A percentile compares a stretch with the other conserved stretches of the same genome.
phyloP scores from a whole-genome alignment of 192 early-diverging fungal species.

The Coemansia sp. region DNA sequence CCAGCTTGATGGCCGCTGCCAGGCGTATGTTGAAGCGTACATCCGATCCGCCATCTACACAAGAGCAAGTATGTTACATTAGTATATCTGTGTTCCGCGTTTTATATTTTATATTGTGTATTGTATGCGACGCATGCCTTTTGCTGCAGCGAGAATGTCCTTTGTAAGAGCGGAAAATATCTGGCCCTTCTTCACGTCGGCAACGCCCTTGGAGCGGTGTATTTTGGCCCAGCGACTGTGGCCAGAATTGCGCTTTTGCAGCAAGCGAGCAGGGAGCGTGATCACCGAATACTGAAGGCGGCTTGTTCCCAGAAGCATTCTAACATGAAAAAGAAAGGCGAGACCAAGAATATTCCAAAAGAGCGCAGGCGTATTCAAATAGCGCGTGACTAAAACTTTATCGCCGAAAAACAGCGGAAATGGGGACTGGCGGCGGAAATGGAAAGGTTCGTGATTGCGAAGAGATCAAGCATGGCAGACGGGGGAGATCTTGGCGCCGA shows the following conservation, averaged over 20 bases:
- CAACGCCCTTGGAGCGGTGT: constrained; percentile 60
- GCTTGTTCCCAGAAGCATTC: background rate
- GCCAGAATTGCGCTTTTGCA: constrained; percentile 39
- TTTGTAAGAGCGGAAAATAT: constrained; percentile 61
- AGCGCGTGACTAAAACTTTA: background rate
- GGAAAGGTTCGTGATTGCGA: background rate
- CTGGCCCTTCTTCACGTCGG: constrained; percentile 60
- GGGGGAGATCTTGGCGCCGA: background rate
- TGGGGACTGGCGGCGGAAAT: background rate
- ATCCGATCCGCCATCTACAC: constrained; percentile 62
- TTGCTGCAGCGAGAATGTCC: constrained; percentile 66
- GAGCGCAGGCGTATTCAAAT: too few species aligned
- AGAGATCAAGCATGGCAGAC: too few species aligned
- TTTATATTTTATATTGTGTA: too few species aligned
- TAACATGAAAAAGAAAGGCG: background rate
- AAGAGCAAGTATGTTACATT: background rate
- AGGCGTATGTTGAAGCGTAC: constrained; percentile 62
- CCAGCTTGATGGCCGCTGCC: constrained; percentile 60
- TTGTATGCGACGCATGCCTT: constrained; percentile 22
- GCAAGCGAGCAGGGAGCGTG: background rate
- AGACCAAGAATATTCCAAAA: background rate
- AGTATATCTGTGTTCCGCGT: background rate
- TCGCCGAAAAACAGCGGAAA: background rate
- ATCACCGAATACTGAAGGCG: background rate
- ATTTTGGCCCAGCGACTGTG: constrained; percentile 73